Evolutionary conservation across 257 asterid species (phyloP), one percentile per base, ranked within the genome.

Genomic region (Solanum ossicruentum): DNA sequence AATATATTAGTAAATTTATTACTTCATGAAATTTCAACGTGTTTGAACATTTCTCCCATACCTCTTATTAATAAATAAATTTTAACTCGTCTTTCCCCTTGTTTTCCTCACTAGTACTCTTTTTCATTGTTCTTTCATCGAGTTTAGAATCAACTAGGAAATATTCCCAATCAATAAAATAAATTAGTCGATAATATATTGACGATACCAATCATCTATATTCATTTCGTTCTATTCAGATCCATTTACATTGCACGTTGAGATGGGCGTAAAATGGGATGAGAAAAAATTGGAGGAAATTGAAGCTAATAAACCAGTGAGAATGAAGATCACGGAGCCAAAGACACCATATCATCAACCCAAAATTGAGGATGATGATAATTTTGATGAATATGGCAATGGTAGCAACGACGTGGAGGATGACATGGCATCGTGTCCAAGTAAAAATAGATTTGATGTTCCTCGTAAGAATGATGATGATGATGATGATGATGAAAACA

Each of bases 281-380:
- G 97, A 93, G 88, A 89, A 56, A 86, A 93, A 93, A 84, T 67
- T 93, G 65, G 93, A 90, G 32, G 93, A 93, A 85, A 93, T 93
- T 36, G 97, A 93, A 90, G 93, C 94, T 43, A 92, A 91, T 80
- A 92, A 92, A 83, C 95, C 95, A 13, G 91, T 86, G 81, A 91
- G 95, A 84, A 93, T 90, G 90, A 92, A 92, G 85, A 92, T 92
- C 84, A 92, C 93, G 7, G 95, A 92, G 86, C 94, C 95, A 10
- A 92, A 92, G 91, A 92, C 95, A 63, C 95, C 95, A 39, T 93
- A 87, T 84, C 97, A 93, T 88, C 91, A 91, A 83, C 88, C 89
- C 92, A 85, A 75, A 26, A 75, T 90, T 84, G 93, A 90, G 43
- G 93, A 87, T 10, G 58, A 47, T 26, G 8, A 49, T 26, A 75